Conservation (phyloP, 495 filamentous ascomycete species). For the Aspergillus ellipticus region DNA sequence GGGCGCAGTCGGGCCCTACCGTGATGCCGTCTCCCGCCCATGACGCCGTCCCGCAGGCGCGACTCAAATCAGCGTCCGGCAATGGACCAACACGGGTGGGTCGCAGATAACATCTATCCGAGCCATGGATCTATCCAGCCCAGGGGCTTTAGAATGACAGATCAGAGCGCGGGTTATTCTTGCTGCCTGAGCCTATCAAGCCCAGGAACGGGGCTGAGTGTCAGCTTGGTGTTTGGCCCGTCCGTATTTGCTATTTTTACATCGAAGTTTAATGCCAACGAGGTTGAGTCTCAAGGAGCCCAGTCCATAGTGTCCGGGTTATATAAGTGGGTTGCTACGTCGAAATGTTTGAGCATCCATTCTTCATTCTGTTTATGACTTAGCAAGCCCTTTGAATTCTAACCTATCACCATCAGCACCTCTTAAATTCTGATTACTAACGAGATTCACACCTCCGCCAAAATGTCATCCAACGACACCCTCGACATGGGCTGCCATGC, state of each 20-base stretch:
- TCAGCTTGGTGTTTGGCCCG: background rate
- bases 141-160: no score
- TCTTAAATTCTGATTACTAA: background rate
- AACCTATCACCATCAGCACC: background rate
- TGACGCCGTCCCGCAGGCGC: no score
- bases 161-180: no score
- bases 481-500: slow-evolving; percentile 25
- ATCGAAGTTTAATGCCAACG: background rate
- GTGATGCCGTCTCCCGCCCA: no score
- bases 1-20: no score
- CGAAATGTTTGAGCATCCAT: no score
- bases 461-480: background rate
- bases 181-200: background rate
- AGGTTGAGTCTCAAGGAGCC: background rate
- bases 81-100: background rate
- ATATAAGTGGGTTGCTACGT: background rate
- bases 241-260: background rate
- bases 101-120: background rate
- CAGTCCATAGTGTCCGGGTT: background rate
- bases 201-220: background rate
- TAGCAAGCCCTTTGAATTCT: no score
- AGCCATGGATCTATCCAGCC: background rate
- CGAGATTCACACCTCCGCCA: background rate
- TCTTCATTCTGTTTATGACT: background rate
- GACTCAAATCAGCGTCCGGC: no score